These are phyloP conservation scores for Talaromyces sp. DNA, from an alignment of 2,329 filamentous ascomycete species.

Conservation along the genomic window DNA sequence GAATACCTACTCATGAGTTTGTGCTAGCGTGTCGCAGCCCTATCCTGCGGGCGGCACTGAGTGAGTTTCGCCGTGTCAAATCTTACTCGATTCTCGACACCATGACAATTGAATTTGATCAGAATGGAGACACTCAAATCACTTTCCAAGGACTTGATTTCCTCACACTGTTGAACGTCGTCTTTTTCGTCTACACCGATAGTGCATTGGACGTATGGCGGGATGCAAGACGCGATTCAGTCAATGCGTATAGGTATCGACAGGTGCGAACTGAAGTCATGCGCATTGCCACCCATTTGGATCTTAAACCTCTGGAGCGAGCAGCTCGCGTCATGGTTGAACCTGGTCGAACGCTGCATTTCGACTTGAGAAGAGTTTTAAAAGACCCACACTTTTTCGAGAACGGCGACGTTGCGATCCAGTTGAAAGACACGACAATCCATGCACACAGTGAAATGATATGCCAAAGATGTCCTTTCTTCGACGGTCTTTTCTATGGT, in stretches of 20 bases:
- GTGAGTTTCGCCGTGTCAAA: conserved; percentile 52
- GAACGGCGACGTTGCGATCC: conserved; percentile 72
- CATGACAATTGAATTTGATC: conserved; percentile 50
- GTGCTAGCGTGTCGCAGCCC: conserved; percentile 70
- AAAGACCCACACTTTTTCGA: conserved; percentile 67
- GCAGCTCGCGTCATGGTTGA: conserved; percentile 70
- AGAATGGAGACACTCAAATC: conserved; percentile 52
- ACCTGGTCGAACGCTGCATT: conserved; percentile 58
- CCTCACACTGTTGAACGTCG: conserved; percentile 71
- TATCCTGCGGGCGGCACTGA: conserved; percentile 59
- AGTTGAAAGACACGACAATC: conserved; percentile 66
- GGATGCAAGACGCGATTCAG: conserved; percentile 60
- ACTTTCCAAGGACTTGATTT: conserved; percentile 69
- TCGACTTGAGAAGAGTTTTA: conserved; percentile 67
- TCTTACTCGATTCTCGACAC: conserved; percentile 56
- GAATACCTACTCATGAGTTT: conserved; percentile 78
- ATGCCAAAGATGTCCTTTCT: conserved; percentile 85
- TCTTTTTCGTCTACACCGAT: conserved; percentile 78
- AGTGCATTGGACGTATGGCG: conserved; percentile 81
- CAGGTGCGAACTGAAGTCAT: conserved; percentile 81
- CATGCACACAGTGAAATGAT: conserved; percentile 72
- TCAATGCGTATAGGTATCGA: conserved; percentile 67
- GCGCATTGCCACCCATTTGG: conserved; percentile 69
- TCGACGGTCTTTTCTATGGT: conserved; percentile 84
- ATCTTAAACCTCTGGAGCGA: conserved; percentile 67